A percentile compares a stretch with the other conserved stretches of the same genome.
Evolutionary conservation across 2,329 filamentous ascomycete genomes (phyloP).

Genomic region (Stagonosporopsis cucurbitacearum): DNA sequence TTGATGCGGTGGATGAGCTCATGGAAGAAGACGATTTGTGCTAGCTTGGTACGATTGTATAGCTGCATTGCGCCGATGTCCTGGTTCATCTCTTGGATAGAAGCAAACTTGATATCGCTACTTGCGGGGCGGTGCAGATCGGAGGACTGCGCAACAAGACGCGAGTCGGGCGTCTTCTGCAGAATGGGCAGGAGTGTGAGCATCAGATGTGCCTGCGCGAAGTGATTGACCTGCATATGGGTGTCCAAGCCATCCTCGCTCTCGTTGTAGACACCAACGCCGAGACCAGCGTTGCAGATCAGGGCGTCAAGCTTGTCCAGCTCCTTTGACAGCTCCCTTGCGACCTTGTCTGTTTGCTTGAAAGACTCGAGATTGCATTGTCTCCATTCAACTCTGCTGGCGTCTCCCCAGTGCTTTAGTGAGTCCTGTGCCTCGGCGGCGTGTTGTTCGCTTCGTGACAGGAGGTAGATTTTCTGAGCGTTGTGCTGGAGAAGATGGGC

Average conservation of each 20-base stretch:
- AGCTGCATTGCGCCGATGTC: slow-evolving; percentile 57
- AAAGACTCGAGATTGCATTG: slow-evolving; percentile 57
- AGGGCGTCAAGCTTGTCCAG: slow-evolving; percentile 56
- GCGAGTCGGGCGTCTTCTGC: slow-evolving; percentile 53
- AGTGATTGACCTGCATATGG: slow-evolving; percentile 60
- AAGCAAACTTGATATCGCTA: slow-evolving; percentile 50
- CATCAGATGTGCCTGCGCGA: slow-evolving; percentile 59
- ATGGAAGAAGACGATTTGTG: slow-evolving; percentile 56
- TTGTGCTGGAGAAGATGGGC: slow-evolving; percentile 61
- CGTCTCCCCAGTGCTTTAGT: slow-evolving; percentile 54
- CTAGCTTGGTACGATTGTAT: slow-evolving; percentile 60
- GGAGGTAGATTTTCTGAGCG: slow-evolving; percentile 55
- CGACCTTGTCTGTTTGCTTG: slow-evolving; percentile 55
- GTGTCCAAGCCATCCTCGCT: slow-evolving; percentile 59
- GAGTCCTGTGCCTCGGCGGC: slow-evolving; percentile 53
- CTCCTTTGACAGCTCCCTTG: slow-evolving; percentile 51
- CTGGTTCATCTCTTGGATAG: slow-evolving; percentile 56
- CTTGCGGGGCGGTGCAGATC: slow-evolving; percentile 55
- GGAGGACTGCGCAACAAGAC: slow-evolving; percentile 58
- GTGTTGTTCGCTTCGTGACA: slow-evolving; percentile 59
- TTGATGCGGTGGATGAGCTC: slow-evolving; percentile 50
- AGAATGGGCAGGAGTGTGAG: slow-evolving; percentile 56
- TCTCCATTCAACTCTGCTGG: slow-evolving; percentile 53
- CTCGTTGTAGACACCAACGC: slow-evolving; percentile 57
- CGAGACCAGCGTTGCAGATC: slow-evolving; percentile 58